phyloP scores from a whole-genome alignment of 169 alveolate species.

The Besnoitia besnoiti region DNA sequence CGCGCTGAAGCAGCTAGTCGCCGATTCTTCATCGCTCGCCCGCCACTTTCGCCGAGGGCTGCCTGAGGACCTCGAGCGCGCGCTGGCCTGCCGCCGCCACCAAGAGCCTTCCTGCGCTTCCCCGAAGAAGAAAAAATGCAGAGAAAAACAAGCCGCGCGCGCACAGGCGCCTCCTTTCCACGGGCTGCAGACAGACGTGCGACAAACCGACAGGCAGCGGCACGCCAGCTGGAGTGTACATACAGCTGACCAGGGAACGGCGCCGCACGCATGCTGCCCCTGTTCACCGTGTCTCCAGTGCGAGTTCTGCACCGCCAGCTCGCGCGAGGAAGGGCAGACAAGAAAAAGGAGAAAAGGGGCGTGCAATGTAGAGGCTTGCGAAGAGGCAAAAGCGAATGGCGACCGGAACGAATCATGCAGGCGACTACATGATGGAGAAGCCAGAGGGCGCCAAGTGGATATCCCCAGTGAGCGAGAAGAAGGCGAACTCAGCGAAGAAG shows the following conservation, averaged over 20 bases:
- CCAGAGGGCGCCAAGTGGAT: neutral
- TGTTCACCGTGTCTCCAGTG: neutral
- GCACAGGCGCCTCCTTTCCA: neutral
- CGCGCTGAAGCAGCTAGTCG: neutral
- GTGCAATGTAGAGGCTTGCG: too few relatives aligned
- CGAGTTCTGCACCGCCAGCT: neutral
- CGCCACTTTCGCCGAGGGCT: neutral
- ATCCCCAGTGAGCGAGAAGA: neutral
- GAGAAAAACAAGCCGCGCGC: too few relatives aligned
- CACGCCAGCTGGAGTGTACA: neutral
- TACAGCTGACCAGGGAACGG: too few relatives aligned
- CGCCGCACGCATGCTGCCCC: neutral
- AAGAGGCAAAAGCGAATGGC: too few relatives aligned
- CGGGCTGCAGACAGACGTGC: neutral
- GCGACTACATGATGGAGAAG: neutral
- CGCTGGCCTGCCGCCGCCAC: neutral
- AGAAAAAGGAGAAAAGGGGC: neutral
- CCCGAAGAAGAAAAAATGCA: too few relatives aligned
- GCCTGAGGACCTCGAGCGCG: neutral
- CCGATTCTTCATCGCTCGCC: neutral
- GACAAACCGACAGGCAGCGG: neutral
- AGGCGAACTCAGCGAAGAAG: neutral
- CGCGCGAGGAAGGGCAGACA: neutral
- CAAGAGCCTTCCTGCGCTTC: neutral
- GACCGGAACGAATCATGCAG: neutral